Conservation (phyloP, 495 filamentous ascomycete species). For the Clohesyomyces aquaticus region DNA sequence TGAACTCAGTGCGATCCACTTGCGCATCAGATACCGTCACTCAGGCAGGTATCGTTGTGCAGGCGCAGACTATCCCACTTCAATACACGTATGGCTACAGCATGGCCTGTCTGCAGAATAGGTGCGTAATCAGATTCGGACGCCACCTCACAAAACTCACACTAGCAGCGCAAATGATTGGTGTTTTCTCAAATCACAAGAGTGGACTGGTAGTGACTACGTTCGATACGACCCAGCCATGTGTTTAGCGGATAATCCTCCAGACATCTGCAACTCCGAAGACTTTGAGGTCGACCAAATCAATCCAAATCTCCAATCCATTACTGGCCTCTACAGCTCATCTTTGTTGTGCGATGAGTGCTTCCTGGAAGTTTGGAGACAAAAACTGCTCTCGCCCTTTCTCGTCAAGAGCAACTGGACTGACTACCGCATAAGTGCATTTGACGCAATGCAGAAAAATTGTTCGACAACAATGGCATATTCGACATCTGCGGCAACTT, state of each 20-base stretch:
- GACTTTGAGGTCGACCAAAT: not conserved
- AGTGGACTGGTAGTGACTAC: not conserved
- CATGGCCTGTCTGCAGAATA: not conserved
- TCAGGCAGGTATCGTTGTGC: not conserved
- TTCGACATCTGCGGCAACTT: not conserved
- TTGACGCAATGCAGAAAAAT: not conserved
- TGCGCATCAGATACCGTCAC: not conserved
- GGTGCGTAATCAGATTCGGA: too few relatives aligned
- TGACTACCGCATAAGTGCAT: not conserved
- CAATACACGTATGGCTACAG: not conserved
- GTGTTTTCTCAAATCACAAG: not conserved
- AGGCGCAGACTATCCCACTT: not conserved
- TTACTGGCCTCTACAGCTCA: not conserved
- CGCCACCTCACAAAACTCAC: not conserved
- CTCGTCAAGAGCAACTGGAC: not conserved
- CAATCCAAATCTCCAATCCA: not conserved
- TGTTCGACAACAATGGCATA: not conserved
- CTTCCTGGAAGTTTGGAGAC: not conserved
- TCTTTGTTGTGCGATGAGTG: not conserved
- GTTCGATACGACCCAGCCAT: not conserved
- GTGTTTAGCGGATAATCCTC: not conserved
- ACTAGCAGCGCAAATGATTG: not conserved
- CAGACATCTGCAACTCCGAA: not conserved
- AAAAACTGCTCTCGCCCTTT: not conserved
- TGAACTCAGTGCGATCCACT: not conserved